phyloP scores from a whole-genome alignment of 345 rosid species.

The Citrus glauca region DNA sequence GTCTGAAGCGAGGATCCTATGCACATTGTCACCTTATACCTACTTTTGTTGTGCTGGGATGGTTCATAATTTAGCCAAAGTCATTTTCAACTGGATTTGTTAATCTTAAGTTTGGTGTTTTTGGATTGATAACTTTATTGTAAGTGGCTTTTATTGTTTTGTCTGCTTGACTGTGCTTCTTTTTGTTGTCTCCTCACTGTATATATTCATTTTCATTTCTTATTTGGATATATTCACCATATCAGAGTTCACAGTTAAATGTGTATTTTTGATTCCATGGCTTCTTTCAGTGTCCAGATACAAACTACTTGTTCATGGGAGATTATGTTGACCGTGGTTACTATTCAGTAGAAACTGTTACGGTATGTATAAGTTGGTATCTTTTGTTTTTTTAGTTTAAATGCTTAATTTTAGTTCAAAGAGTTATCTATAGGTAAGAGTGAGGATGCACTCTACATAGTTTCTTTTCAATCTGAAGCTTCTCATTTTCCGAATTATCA shows the following conservation, averaged over 20 bases:
- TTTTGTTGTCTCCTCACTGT: background rate
- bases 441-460: background rate
- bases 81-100: background rate
- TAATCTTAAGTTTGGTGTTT: background rate
- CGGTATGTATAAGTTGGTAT: conserved; percentile 44
- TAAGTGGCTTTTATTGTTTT: background rate
- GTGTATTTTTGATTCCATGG: conserved; percentile 1
- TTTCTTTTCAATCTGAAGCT: background rate
- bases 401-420: background rate
- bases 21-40: background rate
- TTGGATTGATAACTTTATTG: background rate
- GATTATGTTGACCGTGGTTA: conserved; percentile 97
- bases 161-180: background rate
- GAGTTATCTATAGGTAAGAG: background rate
- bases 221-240: background rate
- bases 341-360: conserved; percentile 95
- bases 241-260: background rate
- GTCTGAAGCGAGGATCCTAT: background rate
- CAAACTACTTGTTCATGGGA: conserved; percentile 95
- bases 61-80: background rate
- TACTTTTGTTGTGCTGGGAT: background rate
- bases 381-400: background rate
- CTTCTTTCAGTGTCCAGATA: conserved; percentile 77
- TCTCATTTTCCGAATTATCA: background rate
- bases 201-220: background rate